Evolutionary conservation across 2,329 filamentous ascomycete species (phyloP), one percentile per base, ranked within the genome.

Genomic region (Cyanodermella asteris): DNA sequence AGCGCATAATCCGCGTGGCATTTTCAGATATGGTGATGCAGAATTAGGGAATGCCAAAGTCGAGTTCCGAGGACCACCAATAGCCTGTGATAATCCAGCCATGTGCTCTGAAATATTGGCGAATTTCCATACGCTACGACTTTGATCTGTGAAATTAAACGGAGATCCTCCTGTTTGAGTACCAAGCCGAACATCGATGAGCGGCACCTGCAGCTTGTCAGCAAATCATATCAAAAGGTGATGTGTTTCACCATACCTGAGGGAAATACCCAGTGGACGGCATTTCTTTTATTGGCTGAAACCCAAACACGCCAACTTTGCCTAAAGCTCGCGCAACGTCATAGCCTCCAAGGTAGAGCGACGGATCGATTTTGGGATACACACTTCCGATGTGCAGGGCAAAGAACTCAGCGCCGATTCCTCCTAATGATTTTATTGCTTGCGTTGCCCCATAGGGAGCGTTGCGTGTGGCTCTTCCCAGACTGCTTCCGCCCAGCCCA

Each of bases 371-470:
- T 4, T 31, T 23, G 12, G 43, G 36, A 1, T 37, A 23, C 0
- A 33, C 45, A n/a, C 43, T 46, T 4, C 45, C 46, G 11, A 47
- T 32, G 15, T 49, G 46, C 20, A 49, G 30, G 8, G 37, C 36
- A 20, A 40, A 47, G 2, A 39, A 42, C n/a, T n/a, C n/a, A n/a
- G n/a, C n/a, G n/a, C n/a, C n/a, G n/a, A n/a, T 31, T 37, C 1
- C 40, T 44, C 1, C 35, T 29, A 14, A 38, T 41, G 6, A 18
- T 9, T 11, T 24, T 20, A 9, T 25, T 8, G 13, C 8, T 7
- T 6, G 26, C 23, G 16, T 28, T 13, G 18, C 20, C 18, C 16
- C 18, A 22, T 6, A 20, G 22, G 2, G 11, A 20, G 10, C 2
- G 6, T 21, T 13, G 26, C 29, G 2, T 21, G 9, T 17, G 28